Conservation (phyloP, 73 alveolate genomes). For the Diophrys sp. region DNA sequence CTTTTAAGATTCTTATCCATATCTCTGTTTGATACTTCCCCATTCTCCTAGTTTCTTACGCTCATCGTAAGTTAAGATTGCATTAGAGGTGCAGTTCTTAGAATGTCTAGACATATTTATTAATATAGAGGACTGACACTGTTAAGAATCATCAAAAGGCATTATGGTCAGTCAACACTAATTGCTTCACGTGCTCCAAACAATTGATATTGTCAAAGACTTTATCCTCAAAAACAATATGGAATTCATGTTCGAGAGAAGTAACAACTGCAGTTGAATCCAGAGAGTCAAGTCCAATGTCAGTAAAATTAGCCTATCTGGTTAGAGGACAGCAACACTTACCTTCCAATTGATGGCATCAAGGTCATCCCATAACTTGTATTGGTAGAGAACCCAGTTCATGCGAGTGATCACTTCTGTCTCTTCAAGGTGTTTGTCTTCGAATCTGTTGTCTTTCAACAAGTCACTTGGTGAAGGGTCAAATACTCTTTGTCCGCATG, state of each 20-base stretch:
- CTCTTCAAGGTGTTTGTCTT: slow-evolving; percentile 17
- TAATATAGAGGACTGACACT: too few relatives aligned
- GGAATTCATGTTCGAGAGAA: slow-evolving; percentile 73
- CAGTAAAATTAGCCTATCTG: slow-evolving; percentile 34
- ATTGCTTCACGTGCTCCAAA: slow-evolving; percentile 46
- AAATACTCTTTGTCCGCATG: neutral
- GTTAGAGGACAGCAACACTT: neutral
- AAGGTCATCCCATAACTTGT: slow-evolving; percentile 31
- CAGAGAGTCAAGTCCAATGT: slow-evolving; percentile 61
- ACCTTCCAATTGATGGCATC: slow-evolving; percentile 56
- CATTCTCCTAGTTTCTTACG: too few relatives aligned
- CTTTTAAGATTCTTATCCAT: too few relatives aligned
- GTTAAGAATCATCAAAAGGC: too few relatives aligned
- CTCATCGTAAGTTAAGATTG: too few relatives aligned
- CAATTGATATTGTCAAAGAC: slow-evolving; percentile 69
- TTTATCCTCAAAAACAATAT: slow-evolving; percentile 69
- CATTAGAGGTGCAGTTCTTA: too few relatives aligned
- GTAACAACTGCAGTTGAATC: slow-evolving; percentile 68
- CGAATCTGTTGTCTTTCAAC: neutral
- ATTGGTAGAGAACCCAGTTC: slow-evolving; percentile 8
- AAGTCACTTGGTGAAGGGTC: neutral
- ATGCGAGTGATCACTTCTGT: slow-evolving; percentile 37
- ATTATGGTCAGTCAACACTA: slow-evolving; percentile 28
- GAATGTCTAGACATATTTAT: too few relatives aligned
- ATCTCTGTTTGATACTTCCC: too few relatives aligned